phyloP scores from a whole-genome alignment of 306 rosid species.

The Cucurbita pepo region DNA sequence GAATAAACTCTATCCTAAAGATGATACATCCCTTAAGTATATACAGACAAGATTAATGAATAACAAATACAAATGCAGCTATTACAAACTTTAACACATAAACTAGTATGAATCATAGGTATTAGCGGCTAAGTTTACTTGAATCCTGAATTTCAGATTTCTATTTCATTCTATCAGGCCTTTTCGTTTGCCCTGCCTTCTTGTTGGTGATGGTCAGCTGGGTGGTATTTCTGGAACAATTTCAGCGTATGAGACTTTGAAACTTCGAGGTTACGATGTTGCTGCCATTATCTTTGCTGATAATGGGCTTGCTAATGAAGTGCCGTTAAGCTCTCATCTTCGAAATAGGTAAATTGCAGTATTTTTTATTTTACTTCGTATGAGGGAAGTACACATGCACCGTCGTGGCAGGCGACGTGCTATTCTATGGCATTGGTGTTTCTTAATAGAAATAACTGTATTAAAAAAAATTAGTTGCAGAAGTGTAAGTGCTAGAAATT shows the following conservation, averaged over 20 bases:
- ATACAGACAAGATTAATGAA: no score
- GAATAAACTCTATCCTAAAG: no score
- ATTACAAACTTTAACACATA: no score
- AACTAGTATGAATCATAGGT: not conserved
- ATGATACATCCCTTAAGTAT: no score
- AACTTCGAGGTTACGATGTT: slow-evolving; percentile 73
- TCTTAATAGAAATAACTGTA: not conserved
- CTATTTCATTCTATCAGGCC: slow-evolving; percentile 35
- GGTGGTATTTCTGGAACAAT: slow-evolving; percentile 94
- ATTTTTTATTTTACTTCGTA: not conserved
- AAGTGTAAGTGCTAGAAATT: not conserved
- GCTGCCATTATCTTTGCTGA: slow-evolving; percentile 66
- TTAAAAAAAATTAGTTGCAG: not conserved
- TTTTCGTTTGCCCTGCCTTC: slow-evolving; percentile 75
- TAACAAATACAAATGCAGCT: no score
- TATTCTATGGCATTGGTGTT: not conserved
- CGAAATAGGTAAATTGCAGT: slow-evolving; percentile 42
- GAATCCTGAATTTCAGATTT: not conserved
- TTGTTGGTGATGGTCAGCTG: slow-evolving; percentile 79
- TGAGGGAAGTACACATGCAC: not conserved
- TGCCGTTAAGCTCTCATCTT: slow-evolving; percentile 48
- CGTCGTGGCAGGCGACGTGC: not conserved
- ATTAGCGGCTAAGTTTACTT: not conserved
- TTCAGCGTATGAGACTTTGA: slow-evolving; percentile 83
- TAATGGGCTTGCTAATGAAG: slow-evolving; percentile 83